Conservation (phyloP, 2,329 filamentous ascomycete species). For the Bisporella sp. region DNA sequence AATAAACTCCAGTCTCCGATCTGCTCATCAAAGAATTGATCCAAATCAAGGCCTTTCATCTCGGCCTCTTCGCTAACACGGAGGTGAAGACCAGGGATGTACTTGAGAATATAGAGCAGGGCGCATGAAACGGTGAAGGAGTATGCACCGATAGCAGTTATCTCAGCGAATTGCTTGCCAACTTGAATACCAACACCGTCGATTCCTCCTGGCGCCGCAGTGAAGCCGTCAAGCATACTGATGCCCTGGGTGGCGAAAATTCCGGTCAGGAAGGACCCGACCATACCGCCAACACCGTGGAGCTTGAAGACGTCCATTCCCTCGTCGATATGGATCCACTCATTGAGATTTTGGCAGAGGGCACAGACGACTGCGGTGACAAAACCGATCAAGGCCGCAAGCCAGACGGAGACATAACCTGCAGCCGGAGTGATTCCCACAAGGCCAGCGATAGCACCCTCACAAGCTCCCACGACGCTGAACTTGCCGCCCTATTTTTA, state of each 20-base stretch:
- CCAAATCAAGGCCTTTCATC: conserved; percentile 42
- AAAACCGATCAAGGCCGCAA: conserved; percentile 43
- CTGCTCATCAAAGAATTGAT: conserved; percentile 40
- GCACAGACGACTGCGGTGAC: conserved; percentile 42
- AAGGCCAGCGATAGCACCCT: conserved; percentile 47
- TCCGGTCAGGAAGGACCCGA: conserved; percentile 50
- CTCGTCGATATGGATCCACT: conserved; percentile 47
- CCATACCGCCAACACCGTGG: conserved; percentile 51
- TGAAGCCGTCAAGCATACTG: conserved; percentile 44
- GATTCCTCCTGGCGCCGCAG: conserved; percentile 36
- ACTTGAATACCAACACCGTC: conserved; percentile 47
- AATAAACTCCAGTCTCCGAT: conserved; percentile 30
- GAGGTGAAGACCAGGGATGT: conserved; percentile 49
- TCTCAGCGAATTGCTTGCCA: conserved; percentile 49
- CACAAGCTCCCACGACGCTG: conserved; percentile 44
- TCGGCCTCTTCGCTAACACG: conserved; percentile 49
- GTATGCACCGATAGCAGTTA: conserved; percentile 47
- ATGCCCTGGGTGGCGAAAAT: conserved; percentile 45
- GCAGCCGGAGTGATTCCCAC: conserved; percentile 53
- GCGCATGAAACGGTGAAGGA: conserved; percentile 45
- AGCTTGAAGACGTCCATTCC: conserved; percentile 54
- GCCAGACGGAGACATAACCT: conserved; percentile 46
- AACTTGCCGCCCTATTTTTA: conserved; percentile 30
- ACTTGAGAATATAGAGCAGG: conserved; percentile 48
- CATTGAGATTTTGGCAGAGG: conserved; percentile 41